Evolutionary conservation across 768 basidiomycete species (phyloP).

Genomic region (Pleurotus tuber-regium): DNA sequence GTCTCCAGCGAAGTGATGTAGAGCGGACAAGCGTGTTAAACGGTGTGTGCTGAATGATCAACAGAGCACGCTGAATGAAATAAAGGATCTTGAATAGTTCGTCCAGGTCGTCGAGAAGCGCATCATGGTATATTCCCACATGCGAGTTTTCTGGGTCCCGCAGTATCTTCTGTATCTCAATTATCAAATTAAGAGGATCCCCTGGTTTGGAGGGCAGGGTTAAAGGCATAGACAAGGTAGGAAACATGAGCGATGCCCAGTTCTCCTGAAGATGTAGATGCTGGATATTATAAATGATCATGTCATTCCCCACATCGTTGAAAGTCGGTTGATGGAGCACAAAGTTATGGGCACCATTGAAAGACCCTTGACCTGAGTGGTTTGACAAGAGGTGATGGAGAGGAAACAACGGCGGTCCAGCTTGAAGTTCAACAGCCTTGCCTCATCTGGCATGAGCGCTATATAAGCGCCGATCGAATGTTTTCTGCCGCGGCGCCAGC

Average conservation of each 20-base stretch:
- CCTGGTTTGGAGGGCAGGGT: background rate
- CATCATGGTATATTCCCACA: no score
- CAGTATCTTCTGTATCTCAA: background rate
- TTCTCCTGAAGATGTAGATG: background rate
- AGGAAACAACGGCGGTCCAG: no score
- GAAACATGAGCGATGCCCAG: background rate
- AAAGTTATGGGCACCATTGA: constrained; percentile 9
- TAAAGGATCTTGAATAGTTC: background rate
- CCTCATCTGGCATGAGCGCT: no score
- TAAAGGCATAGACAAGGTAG: no score
- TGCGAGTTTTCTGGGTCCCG: background rate
- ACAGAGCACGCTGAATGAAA: background rate
- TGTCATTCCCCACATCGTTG: background rate
- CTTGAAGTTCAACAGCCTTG: no score
- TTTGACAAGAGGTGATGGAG: no score
- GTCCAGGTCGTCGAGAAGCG: background rate
- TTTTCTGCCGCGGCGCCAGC: no score
- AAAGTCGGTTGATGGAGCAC: background rate
- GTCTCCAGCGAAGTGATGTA: no score
- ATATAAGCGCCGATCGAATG: no score
- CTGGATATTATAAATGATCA: background rate
- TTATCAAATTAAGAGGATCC: background rate
- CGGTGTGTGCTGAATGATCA: background rate
- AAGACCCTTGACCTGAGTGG: background rate
- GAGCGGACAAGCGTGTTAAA: no score